phyloP scores from a whole-genome alignment of 169 alveolate genomes.

The Cryptosporidium muris region DNA sequence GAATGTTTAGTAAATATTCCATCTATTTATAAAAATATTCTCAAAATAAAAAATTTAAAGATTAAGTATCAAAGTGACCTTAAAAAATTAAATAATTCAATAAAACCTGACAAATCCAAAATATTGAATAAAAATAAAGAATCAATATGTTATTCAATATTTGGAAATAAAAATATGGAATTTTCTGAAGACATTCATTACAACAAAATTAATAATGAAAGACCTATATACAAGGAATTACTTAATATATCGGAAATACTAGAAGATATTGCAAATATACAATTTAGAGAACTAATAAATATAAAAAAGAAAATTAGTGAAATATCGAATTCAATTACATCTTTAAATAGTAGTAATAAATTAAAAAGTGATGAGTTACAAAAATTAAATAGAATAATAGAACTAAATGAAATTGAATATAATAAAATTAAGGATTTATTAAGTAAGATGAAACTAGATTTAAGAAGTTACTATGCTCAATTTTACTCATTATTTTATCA shows the following conservation, averaged over 20 bases:
- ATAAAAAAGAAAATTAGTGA: constrained; percentile 2
- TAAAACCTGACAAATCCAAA: background rate
- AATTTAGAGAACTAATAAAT: background rate
- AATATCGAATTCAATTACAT: background rate
- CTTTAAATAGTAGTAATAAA: constrained; percentile 6
- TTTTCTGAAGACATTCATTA: background rate
- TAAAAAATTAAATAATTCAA: background rate
- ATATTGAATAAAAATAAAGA: constrained; percentile 7
- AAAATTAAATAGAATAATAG: background rate
- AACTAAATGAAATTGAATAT: constrained; percentile 7
- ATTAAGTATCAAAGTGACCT: background rate
- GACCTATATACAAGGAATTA: constrained; percentile 11
- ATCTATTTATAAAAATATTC: background rate
- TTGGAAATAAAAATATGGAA: background rate
- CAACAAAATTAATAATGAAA: background rate
- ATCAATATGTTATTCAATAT: background rate
- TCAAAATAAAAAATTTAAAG: background rate
- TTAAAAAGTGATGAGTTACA: constrained; percentile 16
- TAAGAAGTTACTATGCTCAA: constrained; percentile 28
- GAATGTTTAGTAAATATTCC: constrained; percentile 60
- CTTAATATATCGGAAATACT: background rate
- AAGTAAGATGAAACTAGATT: background rate
- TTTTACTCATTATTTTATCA: constrained; percentile 48
- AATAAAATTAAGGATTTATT: background rate
- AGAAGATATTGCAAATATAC: constrained; percentile 4